Percentiles rank a stretch among this genome's conserved stretches.
Evolutionary conservation across 495 filamentous ascomycete species (phyloP).

Genomic region (Tuber microsphaerosporum): DNA sequence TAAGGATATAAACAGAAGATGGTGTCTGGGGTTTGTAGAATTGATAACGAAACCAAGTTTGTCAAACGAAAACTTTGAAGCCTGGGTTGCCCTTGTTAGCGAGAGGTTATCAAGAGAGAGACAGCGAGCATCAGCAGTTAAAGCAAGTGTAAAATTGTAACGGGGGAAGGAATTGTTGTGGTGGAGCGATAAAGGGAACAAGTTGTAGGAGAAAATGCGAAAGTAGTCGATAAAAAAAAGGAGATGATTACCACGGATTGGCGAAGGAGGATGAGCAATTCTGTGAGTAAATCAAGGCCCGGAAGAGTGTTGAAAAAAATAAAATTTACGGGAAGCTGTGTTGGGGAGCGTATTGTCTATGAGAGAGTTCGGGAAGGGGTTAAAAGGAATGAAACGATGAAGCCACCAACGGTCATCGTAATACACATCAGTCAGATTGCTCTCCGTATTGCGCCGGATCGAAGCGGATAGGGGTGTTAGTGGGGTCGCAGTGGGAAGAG

Average conservation of each 20-base stretch:
- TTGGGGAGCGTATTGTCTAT: background rate
- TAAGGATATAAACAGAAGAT: background rate
- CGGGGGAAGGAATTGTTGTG: background rate
- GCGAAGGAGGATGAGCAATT: background rate
- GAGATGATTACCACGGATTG: background rate
- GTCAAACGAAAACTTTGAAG: background rate
- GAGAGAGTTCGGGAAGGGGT: background rate
- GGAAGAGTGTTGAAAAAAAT: background rate
- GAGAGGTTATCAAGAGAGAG: background rate
- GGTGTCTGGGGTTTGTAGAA: background rate
- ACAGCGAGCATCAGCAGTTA: background rate
- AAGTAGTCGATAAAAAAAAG: background rate
- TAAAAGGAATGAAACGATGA: conserved; percentile 22
- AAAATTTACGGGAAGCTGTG: conserved; percentile 13
- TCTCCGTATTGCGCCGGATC: conserved; percentile 30
- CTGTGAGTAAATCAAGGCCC: background rate
- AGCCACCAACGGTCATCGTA: conserved; percentile 35
- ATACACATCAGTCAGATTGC: conserved; percentile 29
- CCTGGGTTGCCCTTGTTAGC: background rate
- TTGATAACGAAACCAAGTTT: background rate
- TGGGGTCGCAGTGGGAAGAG: too few species aligned
- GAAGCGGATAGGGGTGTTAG: conserved; percentile 3
- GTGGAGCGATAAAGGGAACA: background rate
- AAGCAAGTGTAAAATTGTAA: background rate
- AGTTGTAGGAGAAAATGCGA: background rate